Conservation (phyloP, 1,139 yeast genomes). For the Pichia sp. region DNA sequence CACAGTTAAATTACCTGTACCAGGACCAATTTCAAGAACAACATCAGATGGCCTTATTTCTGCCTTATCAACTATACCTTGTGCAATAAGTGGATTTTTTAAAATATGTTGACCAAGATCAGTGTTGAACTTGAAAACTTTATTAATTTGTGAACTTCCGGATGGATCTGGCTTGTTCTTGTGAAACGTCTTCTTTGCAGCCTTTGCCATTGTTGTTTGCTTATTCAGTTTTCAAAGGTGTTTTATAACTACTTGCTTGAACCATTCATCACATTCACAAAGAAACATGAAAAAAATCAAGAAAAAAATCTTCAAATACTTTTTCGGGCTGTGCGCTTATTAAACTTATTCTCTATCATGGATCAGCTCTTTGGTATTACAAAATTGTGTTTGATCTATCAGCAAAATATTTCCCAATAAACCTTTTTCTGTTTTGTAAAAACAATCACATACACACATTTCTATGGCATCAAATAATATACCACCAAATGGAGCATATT, state of each 20-base stretch:
- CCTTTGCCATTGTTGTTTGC: conserved; percentile 43
- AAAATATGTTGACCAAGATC: conserved; percentile 95
- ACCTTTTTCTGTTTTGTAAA: no score
- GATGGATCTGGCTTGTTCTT: conserved; percentile 42
- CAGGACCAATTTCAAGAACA: conserved; percentile 97
- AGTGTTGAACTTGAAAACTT: conserved; percentile 93
- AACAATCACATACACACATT: no score
- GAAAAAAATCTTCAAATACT: background rate
- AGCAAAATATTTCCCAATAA: no score
- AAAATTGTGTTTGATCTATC: no score
- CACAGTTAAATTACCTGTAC: conserved; percentile 97
- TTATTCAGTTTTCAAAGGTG: background rate
- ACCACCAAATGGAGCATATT: conserved; percentile 5
- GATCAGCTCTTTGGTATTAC: no score
- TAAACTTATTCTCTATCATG: no score
- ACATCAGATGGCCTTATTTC: conserved; percentile 85
- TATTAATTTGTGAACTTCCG: conserved; percentile 60
- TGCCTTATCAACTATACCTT: conserved; percentile 96
- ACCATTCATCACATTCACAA: no score
- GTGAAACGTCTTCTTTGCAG: conserved; percentile 47
- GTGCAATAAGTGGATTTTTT: conserved; percentile 94
- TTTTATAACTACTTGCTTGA: no score
- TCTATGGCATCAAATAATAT: background rate
- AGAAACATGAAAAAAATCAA: no score
- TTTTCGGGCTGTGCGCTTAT: conserved; percentile 15